Evolutionary conservation across 208 protist genomes (phyloP), one percentile per base, ranked within the genome.

Genomic region (Leishmania major): DNA sequence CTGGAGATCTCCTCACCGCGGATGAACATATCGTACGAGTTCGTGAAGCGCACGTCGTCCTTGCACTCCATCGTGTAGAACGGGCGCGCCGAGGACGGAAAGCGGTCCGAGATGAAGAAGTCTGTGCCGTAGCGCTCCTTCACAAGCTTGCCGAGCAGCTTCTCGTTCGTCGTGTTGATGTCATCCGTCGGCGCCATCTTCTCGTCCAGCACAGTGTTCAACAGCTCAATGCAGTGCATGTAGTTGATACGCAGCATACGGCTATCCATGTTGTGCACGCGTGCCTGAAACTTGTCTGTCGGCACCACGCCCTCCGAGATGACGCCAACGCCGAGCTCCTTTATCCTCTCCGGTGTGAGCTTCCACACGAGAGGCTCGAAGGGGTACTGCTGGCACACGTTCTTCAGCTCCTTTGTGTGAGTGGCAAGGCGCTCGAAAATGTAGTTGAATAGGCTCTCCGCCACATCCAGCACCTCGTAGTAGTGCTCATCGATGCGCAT

Each of bases 1-100:
- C 99, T 99, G 35, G 95, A 97, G 85, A 99, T 99, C 92, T 99
- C 99, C 92, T 99, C 98, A 51, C 99, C 99, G 70, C 99, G 96
- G 77, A 99, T 98, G 89, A 99, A 99, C 89, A 99, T 94, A 90
- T 99, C 99, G 92, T 99, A 99, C 59, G 97, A 99, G 88, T 99
- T 99, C 49, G 96, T 97, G 81, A 96, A 98, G 43, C 84, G 91
- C 55, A 59, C 62, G 85, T 99, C 92, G 77, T 98, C 90, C 57
- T 97, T 93, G 92, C 99, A 98, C 53, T 98, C 97, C 99, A 99
- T 99, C 40, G 99, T 99, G 96, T 99, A 99, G 96, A 99, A 99
- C 69, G 99, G 99, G 10, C 99, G 96, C 31, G 93, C 93, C 22
- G 75, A 79, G 35, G 95, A 88, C 15, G 99, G 99, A 93, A 99